Percentiles rank a stretch among this genome's conserved stretches.
phyloP scores from a whole-genome alignment of 805 yeast genomes.

The Clavispora santaluciae region DNA sequence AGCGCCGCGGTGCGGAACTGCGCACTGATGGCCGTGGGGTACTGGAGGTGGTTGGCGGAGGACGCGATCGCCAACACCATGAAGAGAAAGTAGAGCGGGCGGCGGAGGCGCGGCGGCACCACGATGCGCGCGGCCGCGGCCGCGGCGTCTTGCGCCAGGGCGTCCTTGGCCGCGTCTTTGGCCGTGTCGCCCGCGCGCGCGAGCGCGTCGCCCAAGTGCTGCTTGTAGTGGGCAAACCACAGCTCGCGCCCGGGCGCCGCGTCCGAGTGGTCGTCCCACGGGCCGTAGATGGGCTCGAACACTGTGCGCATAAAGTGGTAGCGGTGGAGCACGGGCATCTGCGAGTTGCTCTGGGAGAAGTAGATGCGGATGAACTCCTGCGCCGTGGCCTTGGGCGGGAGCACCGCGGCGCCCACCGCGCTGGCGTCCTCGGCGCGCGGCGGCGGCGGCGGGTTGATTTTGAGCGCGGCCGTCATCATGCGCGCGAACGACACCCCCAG shows the following conservation, averaged over 20 bases:
- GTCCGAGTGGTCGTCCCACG: constrained; percentile 42
- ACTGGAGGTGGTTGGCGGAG: constrained; percentile 64
- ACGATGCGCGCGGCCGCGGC: constrained; percentile 29
- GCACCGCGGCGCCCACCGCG: constrained; percentile 37
- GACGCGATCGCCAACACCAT: constrained; percentile 78
- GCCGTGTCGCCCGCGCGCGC: neutral
- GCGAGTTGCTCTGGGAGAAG: constrained; percentile 79
- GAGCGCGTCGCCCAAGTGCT: constrained; percentile 17
- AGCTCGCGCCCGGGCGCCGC: constrained; percentile 25
- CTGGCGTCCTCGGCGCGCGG: constrained; percentile 10
- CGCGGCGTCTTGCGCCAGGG: constrained; percentile 2
- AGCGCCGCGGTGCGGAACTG: constrained; percentile 67
- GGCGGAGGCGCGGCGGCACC: constrained; percentile 46
- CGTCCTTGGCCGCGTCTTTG: neutral
- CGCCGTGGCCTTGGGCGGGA: constrained; percentile 72
- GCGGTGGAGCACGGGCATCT: constrained; percentile 77
- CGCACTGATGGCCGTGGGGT: constrained; percentile 61
- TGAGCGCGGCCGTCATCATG: constrained; percentile 72
- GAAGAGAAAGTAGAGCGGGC: constrained; percentile 65
- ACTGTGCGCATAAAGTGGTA: constrained; percentile 63
- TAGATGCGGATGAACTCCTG: constrained; percentile 57
- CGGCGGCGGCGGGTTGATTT: constrained; percentile 32
- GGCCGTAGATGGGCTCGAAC: constrained; percentile 80
- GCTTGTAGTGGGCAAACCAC: constrained; percentile 44
- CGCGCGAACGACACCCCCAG: constrained; percentile 51